Conservation (phyloP, 768 basidiomycete species). For the Leccinellum albellum region DNA sequence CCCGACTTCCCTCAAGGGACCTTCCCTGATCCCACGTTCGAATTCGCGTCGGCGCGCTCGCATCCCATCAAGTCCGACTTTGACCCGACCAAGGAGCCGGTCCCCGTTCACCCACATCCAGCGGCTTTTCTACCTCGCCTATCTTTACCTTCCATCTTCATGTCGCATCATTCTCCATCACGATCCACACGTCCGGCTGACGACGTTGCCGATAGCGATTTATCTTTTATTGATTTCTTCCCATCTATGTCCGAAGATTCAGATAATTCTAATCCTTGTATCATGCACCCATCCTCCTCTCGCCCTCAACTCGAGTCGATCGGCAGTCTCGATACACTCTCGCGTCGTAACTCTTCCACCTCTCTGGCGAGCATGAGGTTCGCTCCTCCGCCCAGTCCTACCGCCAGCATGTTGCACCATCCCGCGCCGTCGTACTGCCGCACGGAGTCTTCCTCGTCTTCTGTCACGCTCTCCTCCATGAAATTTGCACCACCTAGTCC, state of each 20-base stretch:
- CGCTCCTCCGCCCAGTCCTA: constrained; percentile 29
- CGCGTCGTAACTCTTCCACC: constrained; percentile 16
- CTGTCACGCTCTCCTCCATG: constrained; percentile 27
- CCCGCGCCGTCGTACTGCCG: constrained; percentile 8
- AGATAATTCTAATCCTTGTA: not conserved
- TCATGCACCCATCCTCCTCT: constrained; percentile 9
- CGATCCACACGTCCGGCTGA: constrained; percentile 19
- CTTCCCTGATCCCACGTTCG: not conserved
- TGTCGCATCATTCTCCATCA: constrained; percentile 18
- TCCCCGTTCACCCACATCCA: constrained; percentile 43
- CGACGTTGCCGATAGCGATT: constrained; percentile 30
- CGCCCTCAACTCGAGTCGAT: constrained; percentile 15
- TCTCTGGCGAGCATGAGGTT: constrained; percentile 33
- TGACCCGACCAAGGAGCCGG: constrained; percentile 25
- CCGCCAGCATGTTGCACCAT: not conserved
- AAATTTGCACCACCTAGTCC: constrained; percentile 29
- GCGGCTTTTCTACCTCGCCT: constrained; percentile 23
- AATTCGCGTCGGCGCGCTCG: constrained; percentile 21
- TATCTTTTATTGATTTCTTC: constrained; percentile 48
- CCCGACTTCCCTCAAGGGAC: not conserved
- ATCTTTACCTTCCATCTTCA: constrained; percentile 16
- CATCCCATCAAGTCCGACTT: constrained; percentile 31
- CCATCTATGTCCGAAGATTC: constrained; percentile 18
- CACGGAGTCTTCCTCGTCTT: constrained; percentile 12
- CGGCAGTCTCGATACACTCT: constrained; percentile 16